Percentiles rank a stretch among this genome's conserved stretches.
Evolutionary conservation across 2,329 filamentous ascomycete species (phyloP).

Genomic region (Talaromyces sp.): DNA sequence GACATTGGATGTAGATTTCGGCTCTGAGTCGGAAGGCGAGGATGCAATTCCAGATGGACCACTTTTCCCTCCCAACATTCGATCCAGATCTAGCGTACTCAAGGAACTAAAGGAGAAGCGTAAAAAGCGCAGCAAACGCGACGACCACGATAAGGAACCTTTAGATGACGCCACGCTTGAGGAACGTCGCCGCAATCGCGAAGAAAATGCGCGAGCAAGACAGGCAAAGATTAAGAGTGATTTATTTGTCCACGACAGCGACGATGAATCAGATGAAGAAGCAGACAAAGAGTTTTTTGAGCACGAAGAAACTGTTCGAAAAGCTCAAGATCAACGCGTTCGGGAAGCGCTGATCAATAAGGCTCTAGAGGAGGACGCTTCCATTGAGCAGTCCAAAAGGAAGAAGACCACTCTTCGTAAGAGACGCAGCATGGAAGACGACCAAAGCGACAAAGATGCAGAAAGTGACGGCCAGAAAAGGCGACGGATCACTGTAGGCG

Average conservation of each 20-base stretch:
- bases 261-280: constrained; percentile 84
- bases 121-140: constrained; percentile 50
- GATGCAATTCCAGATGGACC: constrained; percentile 55
- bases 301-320: constrained; percentile 64
- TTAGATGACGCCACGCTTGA: constrained; percentile 59
- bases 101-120: constrained; percentile 60
- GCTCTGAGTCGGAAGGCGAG: constrained; percentile 65
- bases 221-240: constrained; percentile 77
- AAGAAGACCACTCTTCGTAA: constrained; percentile 23
- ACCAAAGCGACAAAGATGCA: constrained; percentile 22
- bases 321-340: constrained; percentile 51
- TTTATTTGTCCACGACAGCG: constrained; percentile 73
- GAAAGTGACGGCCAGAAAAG: constrained; percentile 27
- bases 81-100: constrained; percentile 50
- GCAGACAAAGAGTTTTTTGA: constrained; percentile 72
- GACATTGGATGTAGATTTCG: constrained; percentile 56
- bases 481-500: constrained; percentile 23
- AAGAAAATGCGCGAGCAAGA: constrained; percentile 71
- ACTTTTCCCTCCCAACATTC: constrained; percentile 60
- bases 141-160: constrained; percentile 49
- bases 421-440: constrained; percentile 24
- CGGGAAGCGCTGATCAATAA: constrained; percentile 47
- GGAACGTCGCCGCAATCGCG: constrained; percentile 58
- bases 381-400: constrained; percentile 22
- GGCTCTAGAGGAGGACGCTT: constrained; percentile 22